These are phyloP conservation scores for Fonsecaea pugnacius DNA, from an alignment of 2,329 filamentous ascomycete genomes.

Conservation along the genomic window DNA sequence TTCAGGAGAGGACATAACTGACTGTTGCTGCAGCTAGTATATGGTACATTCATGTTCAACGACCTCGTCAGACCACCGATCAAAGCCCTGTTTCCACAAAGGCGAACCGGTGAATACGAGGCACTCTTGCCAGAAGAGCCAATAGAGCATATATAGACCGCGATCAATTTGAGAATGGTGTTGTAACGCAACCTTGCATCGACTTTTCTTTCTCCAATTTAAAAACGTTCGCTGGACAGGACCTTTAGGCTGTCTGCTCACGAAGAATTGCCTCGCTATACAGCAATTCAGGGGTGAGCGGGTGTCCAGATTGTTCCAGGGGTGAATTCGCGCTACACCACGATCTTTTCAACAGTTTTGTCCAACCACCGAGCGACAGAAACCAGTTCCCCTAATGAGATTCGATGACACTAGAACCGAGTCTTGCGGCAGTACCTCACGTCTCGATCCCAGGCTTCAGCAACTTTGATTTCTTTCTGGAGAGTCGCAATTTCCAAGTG, in stretches of 20 bases:
- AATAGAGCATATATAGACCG: slow-evolving; percentile 67
- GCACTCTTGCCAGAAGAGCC: slow-evolving; percentile 76
- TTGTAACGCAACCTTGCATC: background rate
- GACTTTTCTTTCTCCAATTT: background rate
- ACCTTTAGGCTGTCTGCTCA: background rate
- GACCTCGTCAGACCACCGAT: slow-evolving; percentile 85
- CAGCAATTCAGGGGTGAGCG: background rate
- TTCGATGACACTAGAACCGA: background rate
- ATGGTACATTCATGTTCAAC: slow-evolving; percentile 96
- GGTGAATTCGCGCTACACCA: background rate
- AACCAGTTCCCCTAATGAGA: background rate
- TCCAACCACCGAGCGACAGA: background rate
- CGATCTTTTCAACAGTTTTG: background rate
- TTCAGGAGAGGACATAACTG: background rate
- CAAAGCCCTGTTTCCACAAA: slow-evolving; percentile 62
- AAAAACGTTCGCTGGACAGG: background rate
- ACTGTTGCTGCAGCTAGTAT: slow-evolving; percentile 67
- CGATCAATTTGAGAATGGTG: too few species aligned
- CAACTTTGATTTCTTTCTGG: background rate
- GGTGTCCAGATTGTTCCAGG: background rate
- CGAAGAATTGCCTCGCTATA: background rate
- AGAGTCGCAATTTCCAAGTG: slow-evolving; percentile 24
- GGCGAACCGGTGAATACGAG: slow-evolving; percentile 46
- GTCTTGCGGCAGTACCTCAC: background rate
- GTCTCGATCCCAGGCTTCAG: background rate